Evolutionary conservation across 2,329 filamentous ascomycete species (phyloP).

Genomic region (Aspergillus sp.): DNA sequence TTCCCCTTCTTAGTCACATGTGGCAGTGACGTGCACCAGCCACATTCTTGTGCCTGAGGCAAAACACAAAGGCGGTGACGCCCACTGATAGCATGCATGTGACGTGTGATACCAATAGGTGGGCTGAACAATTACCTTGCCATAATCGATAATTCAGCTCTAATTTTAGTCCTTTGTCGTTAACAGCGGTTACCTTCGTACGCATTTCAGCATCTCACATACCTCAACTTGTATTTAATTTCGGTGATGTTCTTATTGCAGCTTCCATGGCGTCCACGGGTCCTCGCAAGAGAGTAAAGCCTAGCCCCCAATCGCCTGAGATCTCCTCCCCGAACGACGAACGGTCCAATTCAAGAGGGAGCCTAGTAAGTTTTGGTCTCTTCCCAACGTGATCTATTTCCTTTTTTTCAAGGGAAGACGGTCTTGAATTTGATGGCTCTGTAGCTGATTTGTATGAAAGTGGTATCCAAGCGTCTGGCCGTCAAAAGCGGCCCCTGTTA

Average conservation of each 20-base stretch:
- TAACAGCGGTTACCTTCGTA: not conserved
- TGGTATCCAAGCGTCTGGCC: conserved; percentile 51
- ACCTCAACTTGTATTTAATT: not conserved
- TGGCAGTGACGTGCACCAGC: conserved; percentile 18
- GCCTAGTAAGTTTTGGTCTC: conserved; percentile 28
- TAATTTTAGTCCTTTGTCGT: not conserved
- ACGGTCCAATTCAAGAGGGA: conserved; percentile 26
- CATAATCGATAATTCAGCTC: not conserved
- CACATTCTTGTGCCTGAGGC: conserved; percentile 23
- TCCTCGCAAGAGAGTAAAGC: conserved; percentile 46
- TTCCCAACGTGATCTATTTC: not conserved
- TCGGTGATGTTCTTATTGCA: conserved; percentile 35
- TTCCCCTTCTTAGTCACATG: conserved; percentile 14
- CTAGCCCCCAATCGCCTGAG: conserved; percentile 33
- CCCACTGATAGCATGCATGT: conserved; percentile 29
- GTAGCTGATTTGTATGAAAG: conserved; percentile 24
- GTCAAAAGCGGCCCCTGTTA: conserved; percentile 48
- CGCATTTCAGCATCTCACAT: not conserved
- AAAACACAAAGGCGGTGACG: conserved; percentile 18
- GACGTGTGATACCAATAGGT: conserved; percentile 32
- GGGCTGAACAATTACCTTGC: conserved; percentile 1
- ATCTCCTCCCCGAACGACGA: conserved; percentile 20
- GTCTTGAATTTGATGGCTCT: not conserved
- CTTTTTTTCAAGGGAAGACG: conserved; percentile 1
- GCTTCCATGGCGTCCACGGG: conserved; percentile 40